Conservation (phyloP, 1,284 basidiomycete genomes). For the Tetrapyrgos nigripes region DNA sequence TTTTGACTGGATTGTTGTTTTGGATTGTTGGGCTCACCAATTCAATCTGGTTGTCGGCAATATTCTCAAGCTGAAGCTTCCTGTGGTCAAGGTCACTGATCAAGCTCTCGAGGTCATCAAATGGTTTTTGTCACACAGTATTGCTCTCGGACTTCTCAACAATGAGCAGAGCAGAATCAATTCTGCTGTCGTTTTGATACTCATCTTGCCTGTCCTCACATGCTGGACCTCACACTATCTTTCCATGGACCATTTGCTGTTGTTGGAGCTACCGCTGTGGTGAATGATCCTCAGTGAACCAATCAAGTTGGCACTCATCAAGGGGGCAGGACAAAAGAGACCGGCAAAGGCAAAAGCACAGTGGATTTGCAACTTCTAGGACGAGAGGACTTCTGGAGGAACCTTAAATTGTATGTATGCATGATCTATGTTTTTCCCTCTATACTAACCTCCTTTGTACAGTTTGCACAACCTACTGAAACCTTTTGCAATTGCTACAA, state of each 20-base stretch:
- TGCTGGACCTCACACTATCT: constrained; percentile 39
- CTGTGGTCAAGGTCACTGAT: constrained; percentile 17
- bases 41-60: constrained; percentile 40
- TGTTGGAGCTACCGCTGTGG: constrained; percentile 24
- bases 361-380: constrained; percentile 10
- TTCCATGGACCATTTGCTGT: constrained; percentile 24
- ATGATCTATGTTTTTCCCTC: no score
- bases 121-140: constrained; percentile 40
- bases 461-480: constrained; percentile 35
- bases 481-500: constrained; percentile 38
- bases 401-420: constrained; percentile 22
- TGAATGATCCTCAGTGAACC: constrained; percentile 18
- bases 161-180: constrained; percentile 21
- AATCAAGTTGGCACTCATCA: constrained; percentile 19
- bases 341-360: constrained; percentile 21
- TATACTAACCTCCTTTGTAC: neutral
- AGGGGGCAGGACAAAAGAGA: constrained; percentile 20
- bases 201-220: constrained; percentile 37
- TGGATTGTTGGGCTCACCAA: constrained; percentile 43
- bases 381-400: constrained; percentile 27
- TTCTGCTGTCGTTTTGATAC: constrained; percentile 9
- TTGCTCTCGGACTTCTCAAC: constrained; percentile 32
- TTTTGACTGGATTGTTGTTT: constrained; percentile 25
- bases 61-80: constrained; percentile 24
- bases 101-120: constrained; percentile 34